These are phyloP conservation scores for Drosera spatulata DNA, from an alignment of 179 eudicot species.

Conservation along the genomic window DNA sequence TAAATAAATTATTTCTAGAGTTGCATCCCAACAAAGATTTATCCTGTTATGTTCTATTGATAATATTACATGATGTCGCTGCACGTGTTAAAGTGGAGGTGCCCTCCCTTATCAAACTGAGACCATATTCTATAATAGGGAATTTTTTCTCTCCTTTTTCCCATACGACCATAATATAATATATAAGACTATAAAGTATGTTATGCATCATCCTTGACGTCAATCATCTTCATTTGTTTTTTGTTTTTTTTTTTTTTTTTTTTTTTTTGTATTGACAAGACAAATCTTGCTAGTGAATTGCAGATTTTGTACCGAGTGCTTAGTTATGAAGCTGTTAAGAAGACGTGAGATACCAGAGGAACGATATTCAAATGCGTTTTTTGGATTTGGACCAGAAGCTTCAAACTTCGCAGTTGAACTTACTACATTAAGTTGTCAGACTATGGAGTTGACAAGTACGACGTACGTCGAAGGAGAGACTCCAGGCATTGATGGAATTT, in stretches of 20 bases:
- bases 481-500: too few species aligned
- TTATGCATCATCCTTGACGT: neutral
- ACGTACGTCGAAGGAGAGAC: too few species aligned
- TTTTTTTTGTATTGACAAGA: neutral
- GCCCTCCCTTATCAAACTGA: too few species aligned
- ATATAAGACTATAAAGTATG: slow-evolving; percentile 91
- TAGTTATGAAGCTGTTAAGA: slow-evolving; percentile 86
- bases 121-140: too few species aligned
- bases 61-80: too few species aligned
- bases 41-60: too few species aligned
- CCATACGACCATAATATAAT: too few species aligned
- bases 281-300: slow-evolving; percentile 10
- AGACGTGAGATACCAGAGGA: slow-evolving; percentile 90
- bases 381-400: slow-evolving; percentile 98
- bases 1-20: too few species aligned
- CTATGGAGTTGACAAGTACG: slow-evolving; percentile 92
- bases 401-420: slow-evolving; percentile 94
- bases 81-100: too few species aligned
- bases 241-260: too few species aligned
- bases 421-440: slow-evolving; percentile 90
- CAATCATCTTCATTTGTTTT: neutral
- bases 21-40: too few species aligned
- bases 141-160: too few species aligned
- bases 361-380: slow-evolving; percentile 88
- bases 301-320: slow-evolving; percentile 91